A percentile compares a stretch with the other conserved stretches of the same genome.
phyloP scores from a whole-genome alignment of 768 basidiomycete genomes.

The Boletus tomentosulus region DNA sequence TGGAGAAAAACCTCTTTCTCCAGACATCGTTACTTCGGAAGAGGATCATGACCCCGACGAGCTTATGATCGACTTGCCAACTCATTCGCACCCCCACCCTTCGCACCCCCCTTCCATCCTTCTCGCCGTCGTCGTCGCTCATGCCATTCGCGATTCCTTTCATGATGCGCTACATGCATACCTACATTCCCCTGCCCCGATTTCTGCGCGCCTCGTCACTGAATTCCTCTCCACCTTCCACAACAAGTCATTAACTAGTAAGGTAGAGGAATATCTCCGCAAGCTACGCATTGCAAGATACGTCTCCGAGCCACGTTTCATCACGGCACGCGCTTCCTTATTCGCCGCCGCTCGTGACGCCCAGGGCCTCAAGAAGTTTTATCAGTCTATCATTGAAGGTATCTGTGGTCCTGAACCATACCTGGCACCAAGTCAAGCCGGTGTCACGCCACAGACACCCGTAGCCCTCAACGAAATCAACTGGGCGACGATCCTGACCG shows the following conservation, averaged over 20 bases:
- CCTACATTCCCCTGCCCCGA: slow-evolving; percentile 35
- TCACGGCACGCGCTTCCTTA: slow-evolving; percentile 48
- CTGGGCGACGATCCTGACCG: slow-evolving; percentile 65
- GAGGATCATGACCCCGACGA: slow-evolving; percentile 23
- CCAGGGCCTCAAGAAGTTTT: slow-evolving; percentile 42
- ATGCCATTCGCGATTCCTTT: slow-evolving; percentile 58
- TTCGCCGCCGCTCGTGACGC: slow-evolving; percentile 36
- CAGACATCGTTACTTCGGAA: slow-evolving; percentile 10
- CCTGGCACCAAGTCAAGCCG: slow-evolving; percentile 43
- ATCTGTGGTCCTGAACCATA: slow-evolving; percentile 50
- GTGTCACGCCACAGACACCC: slow-evolving; percentile 35
- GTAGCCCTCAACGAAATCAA: slow-evolving; percentile 51
- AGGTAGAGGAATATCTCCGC: slow-evolving; percentile 42
- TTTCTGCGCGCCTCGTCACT: slow-evolving; percentile 33
- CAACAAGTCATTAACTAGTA: slow-evolving; percentile 35
- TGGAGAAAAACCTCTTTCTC: slow-evolving; percentile 15
- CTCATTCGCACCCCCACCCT: slow-evolving; percentile 10
- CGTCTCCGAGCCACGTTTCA: slow-evolving; percentile 44
- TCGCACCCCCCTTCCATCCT: slow-evolving; percentile 36
- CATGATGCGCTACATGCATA: slow-evolving; percentile 46
- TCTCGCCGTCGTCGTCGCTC: slow-evolving; percentile 54
- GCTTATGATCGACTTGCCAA: slow-evolving; percentile 21
- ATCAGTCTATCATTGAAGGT: slow-evolving; percentile 47
- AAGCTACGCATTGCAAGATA: slow-evolving; percentile 50
- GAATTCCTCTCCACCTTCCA: slow-evolving; percentile 39